Evolutionary conservation across 176 grass and related monocot species (phyloP), one percentile per base, ranked within the genome.

Genomic region (Zoysia japonica): DNA sequence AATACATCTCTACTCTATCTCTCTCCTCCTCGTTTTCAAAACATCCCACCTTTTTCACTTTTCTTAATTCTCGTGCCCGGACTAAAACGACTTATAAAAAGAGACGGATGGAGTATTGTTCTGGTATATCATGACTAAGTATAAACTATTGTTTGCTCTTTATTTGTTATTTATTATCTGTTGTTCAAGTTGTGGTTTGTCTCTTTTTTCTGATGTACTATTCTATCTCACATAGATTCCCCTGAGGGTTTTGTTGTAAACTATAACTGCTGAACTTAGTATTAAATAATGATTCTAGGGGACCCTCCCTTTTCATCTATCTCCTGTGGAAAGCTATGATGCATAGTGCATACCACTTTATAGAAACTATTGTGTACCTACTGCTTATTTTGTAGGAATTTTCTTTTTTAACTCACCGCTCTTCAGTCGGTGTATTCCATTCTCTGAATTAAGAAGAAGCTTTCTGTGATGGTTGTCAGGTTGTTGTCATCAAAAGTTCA

Each of bases 331-430:
- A 28, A 83, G 13, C 5, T 19, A 50, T 13, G 62, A 76, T 28
- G 28, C 28, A 28, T 28, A 28, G 28, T 38, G 17, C 0, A 28
- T 9, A 41, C 50, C 39, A 65, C 65, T 28, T 47, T 50, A 40
- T 71, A 53, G 42, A 40, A 42, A 46, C 28, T 28, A 61, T 74
- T 87, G 54, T 12, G 17, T 67, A 59, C 49, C 9, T 67, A 43
- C 36, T 10, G 59, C 13, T 82, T 78, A 15, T 37, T 78, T 66
- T 72, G 49, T 72, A 73, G 1, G 60, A 78, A 50, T 51, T 56
- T 7, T 37, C 51, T 63, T 86, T 65, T 11, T 65, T 65, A 40
- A 70, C 51, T 70, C 39, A 47, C 19, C 57, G 54, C 16, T 81
- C 78, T 28, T 28, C 28, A 28, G 42, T 50, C 2, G 14, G 14